Conservation (phyloP, 2,329 filamentous ascomycete species). For the Colletotrichum sp. region DNA sequence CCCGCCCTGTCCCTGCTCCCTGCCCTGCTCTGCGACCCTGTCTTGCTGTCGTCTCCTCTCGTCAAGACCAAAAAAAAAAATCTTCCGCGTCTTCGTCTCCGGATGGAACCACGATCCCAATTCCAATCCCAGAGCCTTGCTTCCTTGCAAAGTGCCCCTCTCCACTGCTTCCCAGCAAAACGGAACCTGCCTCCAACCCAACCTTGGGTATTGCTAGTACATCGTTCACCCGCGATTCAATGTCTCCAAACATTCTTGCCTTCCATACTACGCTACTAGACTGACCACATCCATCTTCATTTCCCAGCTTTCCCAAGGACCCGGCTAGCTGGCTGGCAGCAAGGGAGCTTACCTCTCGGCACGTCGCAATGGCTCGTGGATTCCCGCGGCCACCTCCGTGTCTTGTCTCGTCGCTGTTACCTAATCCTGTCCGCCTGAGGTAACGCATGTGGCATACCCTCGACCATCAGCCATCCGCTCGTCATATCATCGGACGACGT, state of each 20-base stretch:
- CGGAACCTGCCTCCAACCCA: not conserved
- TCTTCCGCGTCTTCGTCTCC: not conserved
- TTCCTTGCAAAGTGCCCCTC: not conserved
- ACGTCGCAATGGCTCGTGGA: not conserved
- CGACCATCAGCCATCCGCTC: not conserved
- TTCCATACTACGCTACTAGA: not conserved
- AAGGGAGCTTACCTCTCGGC: not conserved
- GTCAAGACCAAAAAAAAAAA: not conserved
- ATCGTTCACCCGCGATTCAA: not conserved
- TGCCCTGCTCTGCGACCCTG: not conserved
- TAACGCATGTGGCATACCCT: not conserved
- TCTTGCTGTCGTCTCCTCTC: not conserved
- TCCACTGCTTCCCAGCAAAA: conserved; percentile 2
- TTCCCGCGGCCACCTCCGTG: not conserved
- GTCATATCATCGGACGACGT: not conserved
- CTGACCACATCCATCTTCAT: not conserved
- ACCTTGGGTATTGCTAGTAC: not conserved
- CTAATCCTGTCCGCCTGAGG: not conserved
- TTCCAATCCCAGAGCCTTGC: not conserved
- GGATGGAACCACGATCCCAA: not conserved
- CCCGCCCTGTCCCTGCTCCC: not conserved
- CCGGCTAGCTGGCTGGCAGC: not conserved
- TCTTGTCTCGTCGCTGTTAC: not conserved
- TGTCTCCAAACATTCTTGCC: not conserved
- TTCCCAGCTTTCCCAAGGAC: not conserved